Evolutionary conservation across 2,329 filamentous ascomycete species (phyloP).

Genomic region (Ceratocystis colombiana): DNA sequence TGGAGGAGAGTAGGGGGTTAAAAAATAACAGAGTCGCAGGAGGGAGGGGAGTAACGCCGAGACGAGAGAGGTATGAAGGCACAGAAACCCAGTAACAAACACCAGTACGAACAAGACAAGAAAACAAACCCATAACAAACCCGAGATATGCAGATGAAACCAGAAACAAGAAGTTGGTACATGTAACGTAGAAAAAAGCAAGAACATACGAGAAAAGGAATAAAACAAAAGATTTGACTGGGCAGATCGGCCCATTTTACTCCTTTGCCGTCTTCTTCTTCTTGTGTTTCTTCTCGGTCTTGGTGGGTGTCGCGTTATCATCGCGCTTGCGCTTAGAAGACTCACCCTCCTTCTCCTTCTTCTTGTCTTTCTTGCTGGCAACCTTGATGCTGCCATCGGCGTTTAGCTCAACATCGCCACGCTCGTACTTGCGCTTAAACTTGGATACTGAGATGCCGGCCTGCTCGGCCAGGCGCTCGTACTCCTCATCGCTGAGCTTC

Average conservation of each 20-base stretch:
- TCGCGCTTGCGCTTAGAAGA: constrained; percentile 55
- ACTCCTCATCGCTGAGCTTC: constrained; percentile 31
- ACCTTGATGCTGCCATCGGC: constrained; percentile 56
- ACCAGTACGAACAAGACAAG: constrained; percentile 17
- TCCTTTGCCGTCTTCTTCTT: constrained; percentile 36
- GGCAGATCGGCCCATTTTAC: constrained; percentile 15
- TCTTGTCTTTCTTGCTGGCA: constrained; percentile 65
- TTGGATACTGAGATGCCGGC: constrained; percentile 63
- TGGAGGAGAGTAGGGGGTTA: neutral
- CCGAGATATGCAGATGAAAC: constrained; percentile 26
- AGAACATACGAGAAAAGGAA: constrained; percentile 21
- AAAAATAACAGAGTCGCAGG: constrained; percentile 11
- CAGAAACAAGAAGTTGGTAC: constrained; percentile 23
- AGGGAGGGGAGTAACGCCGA: constrained; percentile 10
- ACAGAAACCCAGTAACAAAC: constrained; percentile 16
- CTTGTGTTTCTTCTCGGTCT: constrained; percentile 50
- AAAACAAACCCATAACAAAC: constrained; percentile 24
- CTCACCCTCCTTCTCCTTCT: constrained; percentile 47
- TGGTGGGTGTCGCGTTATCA: constrained; percentile 40
- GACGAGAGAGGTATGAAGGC: constrained; percentile 14
- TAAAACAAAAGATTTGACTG: constrained; percentile 1
- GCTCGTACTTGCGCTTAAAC: constrained; percentile 68
- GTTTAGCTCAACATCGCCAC: constrained; percentile 60
- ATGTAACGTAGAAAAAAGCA: constrained; percentile 21
- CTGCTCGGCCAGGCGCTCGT: constrained; percentile 50